A percentile compares a stretch with the other conserved stretches of the same genome.
These are phyloP conservation scores for Spiraea crenata DNA, from an alignment of 331 rosid species.

Conservation along the genomic window DNA sequence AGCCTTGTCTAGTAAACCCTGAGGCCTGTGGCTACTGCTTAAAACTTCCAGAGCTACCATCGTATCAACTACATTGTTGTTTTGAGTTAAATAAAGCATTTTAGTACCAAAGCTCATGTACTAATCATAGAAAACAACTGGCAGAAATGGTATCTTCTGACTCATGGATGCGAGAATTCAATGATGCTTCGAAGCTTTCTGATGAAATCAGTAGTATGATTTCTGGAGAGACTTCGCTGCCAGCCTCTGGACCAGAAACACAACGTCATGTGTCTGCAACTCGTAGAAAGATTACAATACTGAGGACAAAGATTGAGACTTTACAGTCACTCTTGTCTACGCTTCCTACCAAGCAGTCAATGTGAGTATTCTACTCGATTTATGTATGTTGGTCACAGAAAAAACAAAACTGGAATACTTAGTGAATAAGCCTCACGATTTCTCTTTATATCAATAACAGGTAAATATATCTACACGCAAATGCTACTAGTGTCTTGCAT, in stretches of 20 bases:
- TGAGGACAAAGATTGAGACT: constrained; percentile 45
- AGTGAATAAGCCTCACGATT: too few relatives aligned
- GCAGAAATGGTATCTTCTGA: constrained; percentile 25
- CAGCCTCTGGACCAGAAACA: constrained; percentile 42
- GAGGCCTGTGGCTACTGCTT: background rate
- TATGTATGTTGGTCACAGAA: too few relatives aligned
- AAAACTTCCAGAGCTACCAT: background rate
- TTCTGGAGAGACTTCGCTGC: constrained; percentile 34
- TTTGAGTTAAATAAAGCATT: too few relatives aligned
- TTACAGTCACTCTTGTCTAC: constrained; percentile 36
- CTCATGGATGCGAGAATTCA: constrained; percentile 37
- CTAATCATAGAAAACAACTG: too few relatives aligned
- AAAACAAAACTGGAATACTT: too few relatives aligned
- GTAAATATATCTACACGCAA: too few relatives aligned
- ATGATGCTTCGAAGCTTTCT: constrained; percentile 44
- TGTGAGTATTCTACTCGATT: constrained; percentile 23
- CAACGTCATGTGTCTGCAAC: constrained; percentile 42
- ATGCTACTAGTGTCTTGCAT: too few relatives aligned
- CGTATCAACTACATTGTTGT: background rate
- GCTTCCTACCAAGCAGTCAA: constrained; percentile 35
- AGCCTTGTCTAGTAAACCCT: background rate
- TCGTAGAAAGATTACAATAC: constrained; percentile 47
- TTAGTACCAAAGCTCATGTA: too few relatives aligned
- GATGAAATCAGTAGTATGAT: constrained; percentile 44
- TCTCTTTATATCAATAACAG: too few relatives aligned